phyloP scores from a whole-genome alignment of 2,329 filamentous ascomycete species.

The Clarireedia hainanense region DNA sequence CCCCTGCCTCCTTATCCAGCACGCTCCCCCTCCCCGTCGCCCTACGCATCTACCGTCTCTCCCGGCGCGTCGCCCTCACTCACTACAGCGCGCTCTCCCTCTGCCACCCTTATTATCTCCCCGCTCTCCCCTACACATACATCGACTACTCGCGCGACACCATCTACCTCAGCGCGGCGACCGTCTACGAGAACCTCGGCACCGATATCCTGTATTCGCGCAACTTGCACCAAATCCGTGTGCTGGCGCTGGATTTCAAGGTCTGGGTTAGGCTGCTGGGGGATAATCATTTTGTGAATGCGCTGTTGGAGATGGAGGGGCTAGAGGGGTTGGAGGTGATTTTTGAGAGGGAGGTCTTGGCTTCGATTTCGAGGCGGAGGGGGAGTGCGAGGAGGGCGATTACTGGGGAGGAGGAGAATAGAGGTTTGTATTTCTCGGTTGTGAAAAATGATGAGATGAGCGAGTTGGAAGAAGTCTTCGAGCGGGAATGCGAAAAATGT shows the following conservation, averaged over 20 bases:
- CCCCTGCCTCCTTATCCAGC: not conserved
- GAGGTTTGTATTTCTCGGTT: not conserved
- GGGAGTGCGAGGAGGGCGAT: too few species aligned
- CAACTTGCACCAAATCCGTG: not conserved
- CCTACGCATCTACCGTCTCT: not conserved
- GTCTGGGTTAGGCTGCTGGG: not conserved
- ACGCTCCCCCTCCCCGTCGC: not conserved
- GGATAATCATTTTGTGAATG: conserved; percentile 5
- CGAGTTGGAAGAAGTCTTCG: not conserved
- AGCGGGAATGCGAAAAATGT: not conserved
- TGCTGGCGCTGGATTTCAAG: not conserved
- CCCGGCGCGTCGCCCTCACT: not conserved
- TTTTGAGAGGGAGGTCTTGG: not conserved
- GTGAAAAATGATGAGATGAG: not conserved
- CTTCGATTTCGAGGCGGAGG: not conserved
- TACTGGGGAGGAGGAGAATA: not conserved
- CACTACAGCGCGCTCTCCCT: not conserved
- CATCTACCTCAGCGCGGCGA: not conserved
- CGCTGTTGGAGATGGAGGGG: conserved; percentile 1
- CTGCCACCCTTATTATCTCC: not conserved
- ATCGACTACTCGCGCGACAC: not conserved
- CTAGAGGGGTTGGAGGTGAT: not conserved
- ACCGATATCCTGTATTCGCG: not conserved
- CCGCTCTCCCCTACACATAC: not conserved
- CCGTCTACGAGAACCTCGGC: not conserved